Evolutionary conservation across 2,329 filamentous ascomycete species (phyloP), one percentile per base, ranked within the genome.

Genomic region (Geosmithia putterillii): DNA sequence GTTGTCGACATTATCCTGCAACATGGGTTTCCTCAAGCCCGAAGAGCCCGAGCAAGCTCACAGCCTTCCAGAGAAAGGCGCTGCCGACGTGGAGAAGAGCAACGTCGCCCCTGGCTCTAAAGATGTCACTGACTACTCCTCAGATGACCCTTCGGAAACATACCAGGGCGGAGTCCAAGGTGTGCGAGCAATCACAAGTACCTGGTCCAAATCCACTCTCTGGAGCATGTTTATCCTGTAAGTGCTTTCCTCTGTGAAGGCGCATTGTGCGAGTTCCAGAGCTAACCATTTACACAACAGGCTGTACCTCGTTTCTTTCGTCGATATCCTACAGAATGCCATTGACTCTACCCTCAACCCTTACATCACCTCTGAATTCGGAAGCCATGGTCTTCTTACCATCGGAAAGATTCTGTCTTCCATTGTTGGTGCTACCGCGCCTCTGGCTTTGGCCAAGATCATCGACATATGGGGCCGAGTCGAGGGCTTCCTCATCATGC

Each of bases 351-450:
- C 74, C 32, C 61, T 84, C 39, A 70, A 74, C 10, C 71, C 76
- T 40, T 84, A 79, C 57, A 75, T 82, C 19, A 83, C 81, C 2
- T 83, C 78, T 46, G 69, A 75, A 2, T 85, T 83, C 55, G 66
- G 64, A 37, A 66, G 71, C 43, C 81, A 84, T 53, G 81, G 79
- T 7, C 65, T 85, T 35, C 67, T 85, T 14, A 74, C 78, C 2
- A 80, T 77, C 0, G 73, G 81, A 28, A 64, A 73, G 42, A 77
- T 84, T 23, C 70, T 83, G 7, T 76, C 81, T 35, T 56, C 55
- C 38, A 55, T 65, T 34, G 56, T 69, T 20, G 56, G 57, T 42
- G 63, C 58, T 41, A 57, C 62, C 14, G 54, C 57, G 23, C 56
- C 57, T 34, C 60, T 66, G 3, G 57, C 62, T 15, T 58, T 71